Evolutionary conservation across 768 basidiomycete genomes (phyloP).

Genomic region (Suillus plorans): DNA sequence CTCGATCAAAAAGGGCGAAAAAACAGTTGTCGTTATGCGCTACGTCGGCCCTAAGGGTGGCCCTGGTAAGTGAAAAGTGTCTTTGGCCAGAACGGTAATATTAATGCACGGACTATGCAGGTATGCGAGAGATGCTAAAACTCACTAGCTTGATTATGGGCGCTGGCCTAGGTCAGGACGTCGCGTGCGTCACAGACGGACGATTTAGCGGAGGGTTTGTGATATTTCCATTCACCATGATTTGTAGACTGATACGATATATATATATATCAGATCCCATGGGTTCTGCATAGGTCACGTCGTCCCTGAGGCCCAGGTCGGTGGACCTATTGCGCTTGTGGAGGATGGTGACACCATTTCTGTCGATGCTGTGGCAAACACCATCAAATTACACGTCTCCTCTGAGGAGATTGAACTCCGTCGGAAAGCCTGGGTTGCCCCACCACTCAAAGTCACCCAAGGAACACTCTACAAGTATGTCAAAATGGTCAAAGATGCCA

Average conservation of each 20-base stretch:
- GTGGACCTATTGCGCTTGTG: slow-evolving; percentile 90
- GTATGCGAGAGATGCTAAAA: slow-evolving; percentile 99
- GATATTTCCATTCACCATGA: slow-evolving; percentile 15
- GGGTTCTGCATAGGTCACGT: slow-evolving; percentile 98
- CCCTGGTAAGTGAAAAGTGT: slow-evolving; percentile 62
- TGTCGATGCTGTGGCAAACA: slow-evolving; percentile 87
- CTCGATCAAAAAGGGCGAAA: slow-evolving; percentile 90
- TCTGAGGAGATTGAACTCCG: slow-evolving; percentile 78
- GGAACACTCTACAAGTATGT: slow-evolving; percentile 90
- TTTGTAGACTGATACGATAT: slow-evolving; percentile 16
- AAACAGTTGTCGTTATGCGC: slow-evolving; percentile 92
- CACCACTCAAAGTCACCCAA: slow-evolving; percentile 78
- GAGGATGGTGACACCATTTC: slow-evolving; percentile 87
- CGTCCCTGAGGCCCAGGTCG: slow-evolving; percentile 92
- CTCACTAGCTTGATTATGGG: slow-evolving; percentile 99
- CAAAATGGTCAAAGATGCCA: slow-evolving; percentile 86
- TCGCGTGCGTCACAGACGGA: slow-evolving; percentile 96
- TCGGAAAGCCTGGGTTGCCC: slow-evolving; percentile 73
- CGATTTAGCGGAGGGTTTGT: slow-evolving; percentile 96
- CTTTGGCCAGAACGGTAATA: background rate
- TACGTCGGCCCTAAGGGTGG: slow-evolving; percentile 98
- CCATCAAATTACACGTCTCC: slow-evolving; percentile 74
- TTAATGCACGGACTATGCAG: slow-evolving; percentile 37
- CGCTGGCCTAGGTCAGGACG: slow-evolving; percentile 92
- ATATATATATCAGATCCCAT: slow-evolving; percentile 67